Evolutionary conservation across 2,329 filamentous ascomycete species (phyloP), one percentile per base, ranked within the genome.

Genomic region (Myotisia sp.): DNA sequence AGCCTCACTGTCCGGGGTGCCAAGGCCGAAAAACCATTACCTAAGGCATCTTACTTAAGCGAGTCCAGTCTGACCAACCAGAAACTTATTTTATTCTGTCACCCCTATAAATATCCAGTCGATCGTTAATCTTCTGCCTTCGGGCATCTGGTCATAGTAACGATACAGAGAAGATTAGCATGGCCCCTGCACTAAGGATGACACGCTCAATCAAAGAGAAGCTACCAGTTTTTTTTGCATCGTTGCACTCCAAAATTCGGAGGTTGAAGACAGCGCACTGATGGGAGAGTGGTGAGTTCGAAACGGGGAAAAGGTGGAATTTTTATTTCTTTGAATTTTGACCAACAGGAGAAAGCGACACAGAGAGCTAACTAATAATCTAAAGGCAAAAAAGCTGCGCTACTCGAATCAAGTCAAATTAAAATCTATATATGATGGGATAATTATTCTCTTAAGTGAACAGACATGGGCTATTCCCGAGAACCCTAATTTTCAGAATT

Each of bases 111-210:
- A 27, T 22, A 30, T 18, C n/a, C 13, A 32, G 28, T 20, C 30
- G 16, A 2, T 26, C 20, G 12, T 17, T 26, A 8, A 7, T 12
- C 12, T 31, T 16, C 22, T 51, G 55, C 59, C 57, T 63, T 59
- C 52, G 58, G 60, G 56, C 62, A 70, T 69, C 67, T 71, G 67
- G 68, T 72, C 68, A 72, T 73, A 71, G 67, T 70, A 71, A 70
- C 67, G 67, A 72, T 72, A 74, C 69, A 76, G 71, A 77, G 73
- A 77, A 77, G 71, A 77, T 77, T 79, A 80, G 77, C 76, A 80
- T 80, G 76, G 76, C 76, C 76, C 71, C 70, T 74, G 70, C 71
- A 74, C 81, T 86, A 87, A 87, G 81, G 81, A 86, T 87, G 81
- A 86, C 79, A 85, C 77, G 76, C 75, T 78, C 68, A 73, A 75